phyloP scores from a whole-genome alignment of 2,329 filamentous ascomycete genomes.

The Exophiala xenobiotica region DNA sequence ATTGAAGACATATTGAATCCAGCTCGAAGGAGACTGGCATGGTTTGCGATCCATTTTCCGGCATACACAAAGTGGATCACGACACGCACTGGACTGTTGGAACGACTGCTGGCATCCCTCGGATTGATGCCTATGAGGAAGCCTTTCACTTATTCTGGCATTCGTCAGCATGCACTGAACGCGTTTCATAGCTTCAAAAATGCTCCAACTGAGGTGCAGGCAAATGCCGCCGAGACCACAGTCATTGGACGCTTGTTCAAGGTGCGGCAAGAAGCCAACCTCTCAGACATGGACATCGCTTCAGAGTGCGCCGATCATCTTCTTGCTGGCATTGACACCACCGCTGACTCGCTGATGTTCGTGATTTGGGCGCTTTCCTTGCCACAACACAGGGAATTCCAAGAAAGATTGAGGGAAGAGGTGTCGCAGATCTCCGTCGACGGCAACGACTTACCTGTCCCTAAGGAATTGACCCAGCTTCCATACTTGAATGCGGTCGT shows the following conservation, averaged over 20 bases:
- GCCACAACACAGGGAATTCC: conserved; percentile 42
- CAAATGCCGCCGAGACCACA: conserved; percentile 22
- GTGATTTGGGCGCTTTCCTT: conserved; percentile 52
- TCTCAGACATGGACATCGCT: conserved; percentile 50
- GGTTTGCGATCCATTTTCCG: conserved; percentile 51
- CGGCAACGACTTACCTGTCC: conserved; percentile 37
- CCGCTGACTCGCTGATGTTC: conserved; percentile 53
- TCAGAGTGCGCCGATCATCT: conserved; percentile 56
- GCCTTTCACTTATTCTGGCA: conserved; percentile 53
- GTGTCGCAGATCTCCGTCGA: conserved; percentile 34
- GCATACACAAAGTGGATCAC: conserved; percentile 52
- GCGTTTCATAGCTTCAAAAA: conserved; percentile 36
- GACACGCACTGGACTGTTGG: conserved; percentile 40
- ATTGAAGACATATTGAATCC: conserved; percentile 52
- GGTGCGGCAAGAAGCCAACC: conserved; percentile 28
- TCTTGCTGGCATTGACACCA: conserved; percentile 55
- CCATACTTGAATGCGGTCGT: conserved; percentile 50
- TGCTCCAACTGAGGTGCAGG: conserved; percentile 32
- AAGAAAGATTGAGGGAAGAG: conserved; percentile 48
- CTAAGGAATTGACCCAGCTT: conserved; percentile 40
- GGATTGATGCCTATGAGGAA: conserved; percentile 51
- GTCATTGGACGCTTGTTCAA: conserved; percentile 30
- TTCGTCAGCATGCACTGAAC: conserved; percentile 45
- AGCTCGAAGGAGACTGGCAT: conserved; percentile 46
- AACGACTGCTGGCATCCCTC: conserved; percentile 34